Evolutionary conservation across 441 rosid species (phyloP), one percentile per base, ranked within the genome.

Genomic region (Pelargonium myrrhifolium): DNA sequence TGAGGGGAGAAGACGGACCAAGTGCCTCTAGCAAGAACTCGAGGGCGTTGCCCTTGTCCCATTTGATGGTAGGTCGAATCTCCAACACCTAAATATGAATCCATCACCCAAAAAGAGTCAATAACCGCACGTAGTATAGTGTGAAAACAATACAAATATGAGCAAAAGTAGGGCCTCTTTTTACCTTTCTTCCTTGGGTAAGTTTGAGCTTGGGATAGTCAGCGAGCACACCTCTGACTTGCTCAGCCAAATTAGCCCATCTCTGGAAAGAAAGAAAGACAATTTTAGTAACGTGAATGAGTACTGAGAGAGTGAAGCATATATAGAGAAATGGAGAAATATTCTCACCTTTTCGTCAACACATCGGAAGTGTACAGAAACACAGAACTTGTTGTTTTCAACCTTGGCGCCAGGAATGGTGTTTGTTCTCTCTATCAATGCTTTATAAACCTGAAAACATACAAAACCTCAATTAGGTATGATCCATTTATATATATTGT

Each of bases 31-130:
- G 69, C 68, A 87, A 80, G 76, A 83, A 87, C 12, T 83, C 80
- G 59, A 87, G 86, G 71, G 93, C 93, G 62, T 80, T 85, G 2
- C 90, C 93, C 74, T 87, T 87, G 86, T 87, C 87, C 93, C 93
- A 87, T 77, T 81, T 82, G 74, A 87, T 85, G 55, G 82, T 83
- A 12, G 93, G 93, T n/a, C 93, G 88, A 63, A 87, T 84, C 72
- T 87, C 93, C 14, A 87, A 75, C 17, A 85, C 83, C 88, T 86
- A 72, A 11, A 66, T 70, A 45, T 45, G 3, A 45, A 45, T 9
- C 51, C 51, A 45, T 22, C 60, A 61, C 24, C 53, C 60, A 20
- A 37, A 9, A 65, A 49, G 4, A 65, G 47, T 69, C 56, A 22
- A 28, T 6, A 26, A 40, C 59, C 28, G 14, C 14, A 1, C 17